A percentile compares a stretch with the other conserved stretches of the same genome.
Evolutionary conservation across 176 grass and related monocot species (phyloP).

Genomic region (Bromus sterilis): DNA sequence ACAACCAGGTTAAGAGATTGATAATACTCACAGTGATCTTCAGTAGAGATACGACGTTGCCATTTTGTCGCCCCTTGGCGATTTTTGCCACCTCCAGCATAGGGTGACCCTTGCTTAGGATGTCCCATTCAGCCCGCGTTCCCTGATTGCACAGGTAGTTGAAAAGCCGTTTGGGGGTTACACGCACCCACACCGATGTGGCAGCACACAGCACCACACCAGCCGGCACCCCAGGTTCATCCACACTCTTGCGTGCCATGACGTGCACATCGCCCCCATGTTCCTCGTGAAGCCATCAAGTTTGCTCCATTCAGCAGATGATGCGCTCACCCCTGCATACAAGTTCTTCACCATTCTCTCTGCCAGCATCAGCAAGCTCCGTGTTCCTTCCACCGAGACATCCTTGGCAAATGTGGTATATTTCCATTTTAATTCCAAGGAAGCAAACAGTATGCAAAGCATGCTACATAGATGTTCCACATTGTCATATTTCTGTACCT

Average conservation of each 20-base stretch:
- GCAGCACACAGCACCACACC: conserved; percentile 90
- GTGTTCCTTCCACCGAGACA: conserved; percentile 40
- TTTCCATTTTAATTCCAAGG: neutral
- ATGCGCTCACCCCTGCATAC: conserved; percentile 66
- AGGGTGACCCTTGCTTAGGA: conserved; percentile 75
- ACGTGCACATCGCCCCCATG: conserved; percentile 65
- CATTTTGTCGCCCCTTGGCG: conserved; percentile 67
- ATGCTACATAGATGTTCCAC: neutral
- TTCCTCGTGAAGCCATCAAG: conserved; percentile 42
- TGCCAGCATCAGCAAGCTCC: conserved; percentile 86
- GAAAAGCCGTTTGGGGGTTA: conserved; percentile 56
- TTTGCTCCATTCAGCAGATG: conserved; percentile 84
- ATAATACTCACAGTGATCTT: conserved; percentile 60
- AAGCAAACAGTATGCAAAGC: neutral
- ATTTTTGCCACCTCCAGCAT: conserved; percentile 87
- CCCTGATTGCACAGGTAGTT: conserved; percentile 67
- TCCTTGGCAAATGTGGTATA: conserved; percentile 19
- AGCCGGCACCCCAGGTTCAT: conserved; percentile 75
- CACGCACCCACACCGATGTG: conserved; percentile 81
- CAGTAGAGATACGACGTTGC: conserved; percentile 81
- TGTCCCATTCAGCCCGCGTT: conserved; percentile 82
- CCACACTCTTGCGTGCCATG: conserved; percentile 69
- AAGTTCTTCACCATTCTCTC: conserved; percentile 88
- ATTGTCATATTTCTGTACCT: conserved; percentile 22
- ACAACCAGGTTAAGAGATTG: neutral